phyloP scores from a whole-genome alignment of 139 green algal species.

The Tetraselmis striata region DNA sequence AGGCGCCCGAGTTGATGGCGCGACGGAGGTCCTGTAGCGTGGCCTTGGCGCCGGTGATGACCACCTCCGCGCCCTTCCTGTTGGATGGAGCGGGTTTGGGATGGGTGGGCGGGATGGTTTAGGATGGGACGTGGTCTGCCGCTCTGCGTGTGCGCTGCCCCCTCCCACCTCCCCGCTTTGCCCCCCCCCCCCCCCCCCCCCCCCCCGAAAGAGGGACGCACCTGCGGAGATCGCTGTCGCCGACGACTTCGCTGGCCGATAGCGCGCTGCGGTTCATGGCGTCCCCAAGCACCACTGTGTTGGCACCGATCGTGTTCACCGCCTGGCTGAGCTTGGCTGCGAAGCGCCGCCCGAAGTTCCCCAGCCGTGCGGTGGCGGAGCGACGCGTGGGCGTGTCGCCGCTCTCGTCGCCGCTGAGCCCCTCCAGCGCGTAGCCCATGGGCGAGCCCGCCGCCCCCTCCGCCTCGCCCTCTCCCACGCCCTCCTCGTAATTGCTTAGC shows the following conservation, averaged over 20 bases:
- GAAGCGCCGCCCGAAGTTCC: not conserved
- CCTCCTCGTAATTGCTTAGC: not conserved
- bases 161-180: too few relatives aligned
- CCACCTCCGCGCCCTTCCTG: not conserved
- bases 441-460: not conserved
- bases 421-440: not conserved
- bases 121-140: too few relatives aligned
- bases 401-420: not conserved
- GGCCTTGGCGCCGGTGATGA: not conserved
- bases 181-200: too few relatives aligned
- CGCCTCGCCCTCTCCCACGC: not conserved
- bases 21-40: not conserved
- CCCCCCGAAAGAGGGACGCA: too few relatives aligned
- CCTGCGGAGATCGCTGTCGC: not conserved
- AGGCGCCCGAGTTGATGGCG: not conserved
- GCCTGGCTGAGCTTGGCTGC: not conserved
- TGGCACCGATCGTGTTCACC: not conserved
- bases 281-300: not conserved
- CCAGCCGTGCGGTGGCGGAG: not conserved
- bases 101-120: too few relatives aligned
- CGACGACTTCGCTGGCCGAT: not conserved
- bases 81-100: too few relatives aligned
- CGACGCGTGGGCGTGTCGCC: not conserved
- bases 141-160: too few relatives aligned
- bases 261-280: not conserved